These are phyloP conservation scores for Cyberlindnera xishuangbannaensis DNA, from an alignment of 805 yeast genomes.

Conservation along the genomic window DNA sequence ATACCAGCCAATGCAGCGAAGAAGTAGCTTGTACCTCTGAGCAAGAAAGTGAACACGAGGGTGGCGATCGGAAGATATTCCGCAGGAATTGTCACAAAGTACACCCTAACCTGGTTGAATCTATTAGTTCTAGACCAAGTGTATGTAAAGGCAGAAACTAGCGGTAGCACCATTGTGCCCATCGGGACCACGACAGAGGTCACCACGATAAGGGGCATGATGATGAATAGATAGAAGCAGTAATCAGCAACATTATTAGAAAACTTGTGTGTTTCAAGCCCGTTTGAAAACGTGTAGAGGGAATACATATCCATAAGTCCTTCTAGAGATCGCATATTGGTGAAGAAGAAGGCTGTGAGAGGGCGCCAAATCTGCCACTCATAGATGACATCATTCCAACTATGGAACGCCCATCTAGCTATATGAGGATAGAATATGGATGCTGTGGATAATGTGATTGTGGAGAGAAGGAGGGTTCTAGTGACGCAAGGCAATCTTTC, in stretches of 20 bases:
- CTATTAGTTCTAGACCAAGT: constrained; percentile 55
- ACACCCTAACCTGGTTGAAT: constrained; percentile 43
- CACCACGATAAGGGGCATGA: constrained; percentile 42
- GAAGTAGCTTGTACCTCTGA: constrained; percentile 36
- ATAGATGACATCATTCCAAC: constrained; percentile 27
- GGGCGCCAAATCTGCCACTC: constrained; percentile 40
- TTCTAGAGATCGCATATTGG: constrained; percentile 36
- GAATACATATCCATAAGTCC: constrained; percentile 49
- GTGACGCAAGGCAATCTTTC: constrained; percentile 25
- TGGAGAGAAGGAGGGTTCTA: constrained; percentile 44
- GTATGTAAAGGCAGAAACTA: constrained; percentile 43
- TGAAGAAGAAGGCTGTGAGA: constrained; percentile 44
- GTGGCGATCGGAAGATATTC: constrained; percentile 49
- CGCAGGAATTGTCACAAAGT: constrained; percentile 53
- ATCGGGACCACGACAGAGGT: constrained; percentile 28
- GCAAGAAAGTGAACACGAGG: constrained; percentile 37
- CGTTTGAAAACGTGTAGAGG: constrained; percentile 51
- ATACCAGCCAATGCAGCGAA: constrained; percentile 44
- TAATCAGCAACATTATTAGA: constrained; percentile 46
- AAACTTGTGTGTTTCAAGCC: constrained; percentile 49
- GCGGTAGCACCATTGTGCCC: constrained; percentile 35
- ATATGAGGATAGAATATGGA: constrained; percentile 27
- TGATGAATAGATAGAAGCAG: constrained; percentile 44
- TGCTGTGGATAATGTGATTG: constrained; percentile 41
- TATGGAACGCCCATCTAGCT: constrained; percentile 8